Base-by-base conservation (phyloP, 2,329 filamentous ascomycete species). In the Colletotrichum eremochloae region DNA sequence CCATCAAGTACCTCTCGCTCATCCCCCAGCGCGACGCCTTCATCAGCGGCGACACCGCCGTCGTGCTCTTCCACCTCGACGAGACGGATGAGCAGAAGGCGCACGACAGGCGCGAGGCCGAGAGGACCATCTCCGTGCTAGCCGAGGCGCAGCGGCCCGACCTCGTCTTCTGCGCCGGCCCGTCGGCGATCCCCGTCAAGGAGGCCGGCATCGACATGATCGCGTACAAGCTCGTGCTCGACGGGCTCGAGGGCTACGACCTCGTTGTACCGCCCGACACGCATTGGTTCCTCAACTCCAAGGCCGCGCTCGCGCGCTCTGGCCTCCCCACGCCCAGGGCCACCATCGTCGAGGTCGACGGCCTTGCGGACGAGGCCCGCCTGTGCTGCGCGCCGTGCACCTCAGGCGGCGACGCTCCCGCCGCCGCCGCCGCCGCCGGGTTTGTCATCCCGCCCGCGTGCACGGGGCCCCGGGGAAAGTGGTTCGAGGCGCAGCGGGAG, bases 11-110 rank as follows among this genome's bases (percentile, higher is more conserved):
- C 40, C 77, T 83, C 38, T 80, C 77, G 8, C 74, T 82, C 7
- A 76, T 82, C n/a, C 75, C 78, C 6, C 81, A 82, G 70, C 78
- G 79, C n/a, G 80, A 81, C 42, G 77, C 80, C 48, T 83, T 83
- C 72, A 79, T 81, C 58, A 73, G 73, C 50, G 76, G 76, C 38
- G 62, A 74, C 8, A 74, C 77, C 0, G 71, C 78, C 0, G 77
- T 76, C 0, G 71, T 82, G 5, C 72, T 82, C 68, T 81, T 82
- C 74, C 75, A 80, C 62, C 71, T 78, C 38, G 74, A 76, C 42
- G 70, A 74, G n/a, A 71, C 75, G 0, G 56, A 74, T 1, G 66
- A 75, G 15, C 74, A 75, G 29, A 70, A 74, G n/a, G 74, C 75
- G 0, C 78, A 79, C 63, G 79, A 80, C 61, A 75, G 72, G 2